These are phyloP conservation scores for Caryocar brasiliense DNA, from an alignment of 441 rosid genomes.

Conservation along the genomic window DNA sequence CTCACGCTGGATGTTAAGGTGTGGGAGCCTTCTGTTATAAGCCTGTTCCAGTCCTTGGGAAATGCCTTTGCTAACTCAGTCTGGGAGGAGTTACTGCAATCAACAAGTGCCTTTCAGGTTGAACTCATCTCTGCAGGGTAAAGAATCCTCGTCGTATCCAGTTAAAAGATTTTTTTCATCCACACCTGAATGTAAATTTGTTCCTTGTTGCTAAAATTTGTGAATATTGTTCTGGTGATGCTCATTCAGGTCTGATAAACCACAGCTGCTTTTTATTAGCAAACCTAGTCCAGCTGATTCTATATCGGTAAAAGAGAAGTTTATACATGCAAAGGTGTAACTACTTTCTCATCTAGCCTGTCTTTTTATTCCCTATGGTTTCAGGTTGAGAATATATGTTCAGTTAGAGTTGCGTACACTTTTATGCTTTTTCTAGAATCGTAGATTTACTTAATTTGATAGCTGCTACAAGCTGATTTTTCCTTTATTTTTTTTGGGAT, in stretches of 20 bases:
- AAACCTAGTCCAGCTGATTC: slow-evolving; percentile 72
- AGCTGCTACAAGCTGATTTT: no score
- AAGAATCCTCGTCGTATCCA: slow-evolving; percentile 11
- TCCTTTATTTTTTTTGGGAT: not conserved
- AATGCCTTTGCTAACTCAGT: slow-evolving; percentile 89
- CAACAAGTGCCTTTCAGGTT: slow-evolving; percentile 68
- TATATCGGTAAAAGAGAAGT: slow-evolving; percentile 91
- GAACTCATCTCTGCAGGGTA: slow-evolving; percentile 66
- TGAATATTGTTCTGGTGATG: slow-evolving; percentile 30
- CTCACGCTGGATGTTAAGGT: slow-evolving; percentile 95
- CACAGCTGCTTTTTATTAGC: slow-evolving; percentile 45
- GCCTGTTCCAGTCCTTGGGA: slow-evolving; percentile 93
- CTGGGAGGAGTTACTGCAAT: slow-evolving; percentile 91
- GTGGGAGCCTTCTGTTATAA: slow-evolving; percentile 96
- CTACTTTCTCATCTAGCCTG: no score
- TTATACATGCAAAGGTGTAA: slow-evolving; percentile 88
- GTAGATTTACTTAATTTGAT: no score
- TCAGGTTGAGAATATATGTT: not conserved
- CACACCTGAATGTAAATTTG: slow-evolving; percentile 4
- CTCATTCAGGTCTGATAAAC: slow-evolving; percentile 49
- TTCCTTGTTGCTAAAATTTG: slow-evolving; percentile 16
- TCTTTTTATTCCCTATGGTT: slow-evolving; percentile 7
- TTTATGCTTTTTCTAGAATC: not conserved
- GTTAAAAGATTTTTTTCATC: slow-evolving; percentile 1
- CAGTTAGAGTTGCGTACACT: not conserved